Evolutionary conservation across 768 basidiomycete genomes (phyloP), one percentile per base, ranked within the genome.

Genomic region (Russula dissimulans): DNA sequence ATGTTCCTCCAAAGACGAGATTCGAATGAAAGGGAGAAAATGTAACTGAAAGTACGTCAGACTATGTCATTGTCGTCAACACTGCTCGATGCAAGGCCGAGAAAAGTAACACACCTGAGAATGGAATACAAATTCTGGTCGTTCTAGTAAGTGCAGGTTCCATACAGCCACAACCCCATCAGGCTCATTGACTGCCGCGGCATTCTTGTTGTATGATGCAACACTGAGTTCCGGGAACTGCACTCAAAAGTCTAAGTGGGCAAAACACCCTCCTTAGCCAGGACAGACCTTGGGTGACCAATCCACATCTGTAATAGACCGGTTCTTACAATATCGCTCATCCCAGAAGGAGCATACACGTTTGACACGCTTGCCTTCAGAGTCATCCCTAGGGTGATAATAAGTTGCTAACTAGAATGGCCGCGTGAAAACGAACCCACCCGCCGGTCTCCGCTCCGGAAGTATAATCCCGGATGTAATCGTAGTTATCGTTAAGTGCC

Each of bases 1-100:
- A 98, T n/a, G 97, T 97, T 26, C 97, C 97, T 54, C 97, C 97
- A 64, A 98, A 97, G 42, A 99, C 81, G 17, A 97, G 83, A 68
- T 97, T 98, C 2, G 97, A 90, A 72, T 99, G 95, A 73, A 97
- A 98, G 0, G 97, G 95, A 0, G 97, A 97, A 72, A 98, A 98
- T 8, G 88, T 86, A 7, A 98, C 91, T 0, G 95, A 97, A 18
- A 99, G 83, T 39, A 98, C 94, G 69, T 99, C 97, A 49, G 97
- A 97, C 97, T 51, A 54, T 44, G 59, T 34, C 48, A 55, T 39
- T 62, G 31, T 65, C 45, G 65, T 65, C 39, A 61, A 64, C 57
- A 45, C 41, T 52, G 9, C 50, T 46, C 52, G 55, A 39, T 54
- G 42, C 15, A 9, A 43, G 26, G 22, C 1, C 44, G 43, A 10